phyloP scores from a whole-genome alignment of 2,329 filamentous ascomycete genomes.

The Didymella pinodella region DNA sequence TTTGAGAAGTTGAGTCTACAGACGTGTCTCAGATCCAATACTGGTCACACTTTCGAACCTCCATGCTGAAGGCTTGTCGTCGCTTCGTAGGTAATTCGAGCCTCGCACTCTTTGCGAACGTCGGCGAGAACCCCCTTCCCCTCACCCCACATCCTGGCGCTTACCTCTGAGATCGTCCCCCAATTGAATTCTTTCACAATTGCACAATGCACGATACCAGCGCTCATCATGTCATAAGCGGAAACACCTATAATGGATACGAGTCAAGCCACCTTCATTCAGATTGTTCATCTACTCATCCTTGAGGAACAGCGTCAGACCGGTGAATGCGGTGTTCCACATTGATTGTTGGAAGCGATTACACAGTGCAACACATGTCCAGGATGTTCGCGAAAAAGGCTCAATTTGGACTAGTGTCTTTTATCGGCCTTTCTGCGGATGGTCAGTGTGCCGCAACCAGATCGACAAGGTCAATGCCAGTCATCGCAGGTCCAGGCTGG shows the following conservation, averaged over 20 bases:
- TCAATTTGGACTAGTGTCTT: slow-evolving; percentile 26
- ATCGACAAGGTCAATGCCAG: slow-evolving; percentile 35
- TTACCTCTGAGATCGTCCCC: slow-evolving; percentile 39
- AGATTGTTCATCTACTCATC: slow-evolving; percentile 15
- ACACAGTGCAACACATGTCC: slow-evolving; percentile 15
- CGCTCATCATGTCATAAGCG: slow-evolving; percentile 11
- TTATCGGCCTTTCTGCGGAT: slow-evolving; percentile 22
- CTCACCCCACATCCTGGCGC: slow-evolving; percentile 15
- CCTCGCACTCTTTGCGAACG: slow-evolving; percentile 2
- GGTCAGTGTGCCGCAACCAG: slow-evolving; percentile 18
- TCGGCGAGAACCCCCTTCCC: slow-evolving; percentile 15
- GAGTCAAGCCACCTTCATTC: slow-evolving; percentile 1
- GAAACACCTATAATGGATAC: not conserved
- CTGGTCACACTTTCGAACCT: slow-evolving; percentile 8
- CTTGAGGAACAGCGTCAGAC: slow-evolving; percentile 29
- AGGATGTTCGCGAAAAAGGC: slow-evolving; percentile 37
- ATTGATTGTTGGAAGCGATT: slow-evolving; percentile 4
- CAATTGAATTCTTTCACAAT: slow-evolving; percentile 24
- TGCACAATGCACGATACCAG: slow-evolving; percentile 24
- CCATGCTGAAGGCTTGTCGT: slow-evolving; percentile 13
- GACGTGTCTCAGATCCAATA: slow-evolving; percentile 34
- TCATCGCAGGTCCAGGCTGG: slow-evolving; percentile 30
- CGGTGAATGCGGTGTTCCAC: slow-evolving; percentile 28
- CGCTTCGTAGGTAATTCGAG: slow-evolving; percentile 7
- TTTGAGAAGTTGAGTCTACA: not conserved